These are phyloP conservation scores for Heracleum sosnowskyi DNA, from an alignment of 129 eudicot genomes.

Conservation along the genomic window DNA sequence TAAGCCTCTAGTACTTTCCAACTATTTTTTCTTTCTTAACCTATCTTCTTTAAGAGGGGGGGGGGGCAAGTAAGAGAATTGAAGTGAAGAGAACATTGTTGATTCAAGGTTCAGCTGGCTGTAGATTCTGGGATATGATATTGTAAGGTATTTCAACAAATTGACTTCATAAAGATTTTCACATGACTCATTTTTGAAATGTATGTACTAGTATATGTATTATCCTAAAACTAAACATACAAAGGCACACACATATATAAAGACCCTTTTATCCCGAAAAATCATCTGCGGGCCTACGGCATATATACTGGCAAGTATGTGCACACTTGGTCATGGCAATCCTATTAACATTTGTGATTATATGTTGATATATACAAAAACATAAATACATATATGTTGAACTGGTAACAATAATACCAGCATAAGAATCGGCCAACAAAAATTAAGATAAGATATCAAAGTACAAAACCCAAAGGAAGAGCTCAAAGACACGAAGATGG, in stretches of 20 bases:
- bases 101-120: background rate
- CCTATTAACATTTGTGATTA: too few relatives aligned
- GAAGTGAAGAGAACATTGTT: background rate
- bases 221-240: background rate
- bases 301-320: background rate
- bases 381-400: background rate
- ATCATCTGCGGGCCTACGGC: too few relatives aligned
- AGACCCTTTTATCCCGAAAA: background rate
- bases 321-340: too few relatives aligned
- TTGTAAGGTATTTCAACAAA: background rate
- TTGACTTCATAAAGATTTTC: background rate
- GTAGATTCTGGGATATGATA: background rate
- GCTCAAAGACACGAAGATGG: background rate
- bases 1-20: background rate
- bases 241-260: background rate
- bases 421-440: background rate
- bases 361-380: background rate
- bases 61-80: background rate
- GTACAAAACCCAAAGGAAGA: background rate
- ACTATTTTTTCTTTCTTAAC: too few relatives aligned
- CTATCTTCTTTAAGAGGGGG: background rate
- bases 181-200: background rate
- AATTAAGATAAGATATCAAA: background rate
- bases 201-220: background rate
- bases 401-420: too few relatives aligned